Base-by-base conservation (phyloP, 1,284 basidiomycete species). In the Ustilago cynodontis region DNA sequence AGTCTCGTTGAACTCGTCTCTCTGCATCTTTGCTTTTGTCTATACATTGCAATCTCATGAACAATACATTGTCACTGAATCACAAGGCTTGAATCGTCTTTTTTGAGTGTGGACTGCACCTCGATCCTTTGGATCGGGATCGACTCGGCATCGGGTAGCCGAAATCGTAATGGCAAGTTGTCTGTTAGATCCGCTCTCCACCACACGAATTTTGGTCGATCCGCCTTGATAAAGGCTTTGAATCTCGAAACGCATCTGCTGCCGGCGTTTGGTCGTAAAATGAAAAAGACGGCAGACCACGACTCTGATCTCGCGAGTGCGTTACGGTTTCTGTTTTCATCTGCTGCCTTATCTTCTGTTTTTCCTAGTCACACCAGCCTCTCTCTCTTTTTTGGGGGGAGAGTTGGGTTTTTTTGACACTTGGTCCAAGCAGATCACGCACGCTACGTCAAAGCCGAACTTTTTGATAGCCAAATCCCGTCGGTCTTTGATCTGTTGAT, bases 391-490 rank as follows among this genome's bases (percentile, higher is more conserved):
- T 49, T 49, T n/a, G n/a, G n/a, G 47, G 43, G 43, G 43, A 49
- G 1, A 16, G 13, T n/a, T 43, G n/a, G n/a, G n/a, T 20, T n/a
- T n/a, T 43, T 43, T 43, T 43, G 35, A 37, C 35, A 37, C 7
- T 20, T 49, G 22, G 22, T 8, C 47, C 47, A 28, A 49, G 24
- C 14, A 37, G 35, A 37, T 6, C 7, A 37, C 7, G 41, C 47
- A 47, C 22, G 45, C n/a, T 20, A 26, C 11, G 28, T 2, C 20
- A 13, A 24, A 26, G 26, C 26, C 24, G 26, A 26, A 24, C 14
- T 24, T 9, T 43, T 57, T 70, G 69, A 71, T 71, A 56, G 55
- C n/a, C 69, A 71, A 71, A 71, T 26, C 55, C 69, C 69, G 69
- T 33, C 64, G 69, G 69, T 65, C 39, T 65, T 60, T 64, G 61